These are phyloP conservation scores for Neonectria punicea DNA, from an alignment of 2,329 filamentous ascomycete species.

Conservation along the genomic window DNA sequence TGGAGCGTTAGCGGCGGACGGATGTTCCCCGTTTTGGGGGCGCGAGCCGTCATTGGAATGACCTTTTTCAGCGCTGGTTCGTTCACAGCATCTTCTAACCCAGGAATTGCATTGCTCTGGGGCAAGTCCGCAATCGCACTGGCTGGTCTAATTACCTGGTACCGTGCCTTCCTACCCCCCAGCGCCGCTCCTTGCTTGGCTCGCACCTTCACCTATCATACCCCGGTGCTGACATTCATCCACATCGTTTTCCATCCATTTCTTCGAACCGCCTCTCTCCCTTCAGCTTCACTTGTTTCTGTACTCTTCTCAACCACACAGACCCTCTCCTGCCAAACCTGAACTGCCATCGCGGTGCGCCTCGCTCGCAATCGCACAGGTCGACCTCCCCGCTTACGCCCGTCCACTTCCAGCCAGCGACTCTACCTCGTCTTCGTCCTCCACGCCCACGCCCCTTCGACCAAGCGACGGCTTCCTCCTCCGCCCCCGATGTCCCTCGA, in stretches of 20 bases:
- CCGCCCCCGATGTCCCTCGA: conserved; percentile 27
- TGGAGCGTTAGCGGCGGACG: conserved; percentile 19
- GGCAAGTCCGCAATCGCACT: conserved; percentile 18
- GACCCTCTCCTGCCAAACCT: background rate
- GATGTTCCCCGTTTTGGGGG: conserved; percentile 7
- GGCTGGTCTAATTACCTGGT: too few relatives aligned
- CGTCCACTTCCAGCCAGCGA: background rate
- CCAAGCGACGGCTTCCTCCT: background rate
- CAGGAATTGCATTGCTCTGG: too few relatives aligned
- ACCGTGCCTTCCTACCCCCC: background rate
- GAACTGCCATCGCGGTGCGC: background rate
- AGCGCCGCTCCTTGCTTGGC: background rate
- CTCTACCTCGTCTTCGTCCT: background rate
- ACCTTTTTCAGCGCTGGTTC: background rate
- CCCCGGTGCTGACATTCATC: conserved; percentile 39
- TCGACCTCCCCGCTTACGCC: background rate
- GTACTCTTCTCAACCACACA: background rate
- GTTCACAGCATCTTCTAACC: background rate
- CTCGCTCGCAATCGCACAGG: background rate
- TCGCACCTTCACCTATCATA: conserved; percentile 36
- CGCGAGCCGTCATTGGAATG: conserved; percentile 10
- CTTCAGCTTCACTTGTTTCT: conserved; percentile 16
- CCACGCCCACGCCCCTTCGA: background rate
- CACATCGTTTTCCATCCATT: background rate
- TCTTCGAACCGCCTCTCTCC: conserved; percentile 12